A percentile compares a stretch with the other conserved stretches of the same genome.
phyloP scores from a whole-genome alignment of 768 basidiomycete genomes.

The Astraeus odoratus region DNA sequence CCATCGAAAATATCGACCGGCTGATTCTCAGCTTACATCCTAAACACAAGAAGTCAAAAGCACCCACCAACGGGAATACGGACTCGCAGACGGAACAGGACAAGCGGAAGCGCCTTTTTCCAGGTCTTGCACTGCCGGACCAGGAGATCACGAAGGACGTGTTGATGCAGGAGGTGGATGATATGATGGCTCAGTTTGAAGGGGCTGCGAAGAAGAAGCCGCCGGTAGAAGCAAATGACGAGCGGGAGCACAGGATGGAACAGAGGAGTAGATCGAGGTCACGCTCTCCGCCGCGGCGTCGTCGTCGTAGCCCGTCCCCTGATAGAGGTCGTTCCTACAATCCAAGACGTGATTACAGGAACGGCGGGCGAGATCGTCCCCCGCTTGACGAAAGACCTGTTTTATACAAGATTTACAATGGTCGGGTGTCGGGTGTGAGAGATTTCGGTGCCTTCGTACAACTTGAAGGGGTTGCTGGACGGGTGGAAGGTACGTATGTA shows the following conservation, averaged over 20 bases:
- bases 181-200: conserved; percentile 74
- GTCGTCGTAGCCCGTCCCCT: conserved; percentile 53
- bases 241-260: conserved; percentile 53
- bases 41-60: conserved; percentile 65
- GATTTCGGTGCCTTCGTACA: conserved; percentile 96
- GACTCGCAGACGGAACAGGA: conserved; percentile 23
- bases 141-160: conserved; percentile 66
- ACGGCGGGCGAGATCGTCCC: conserved; percentile 30
- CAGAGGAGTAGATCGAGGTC: conserved; percentile 43
- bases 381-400: conserved; percentile 74
- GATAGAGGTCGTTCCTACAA: conserved; percentile 46
- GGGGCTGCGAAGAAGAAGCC: conserved; percentile 58
- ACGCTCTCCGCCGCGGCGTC: conserved; percentile 39
- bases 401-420: conserved; percentile 91
- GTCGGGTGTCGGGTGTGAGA: conserved; percentile 76
- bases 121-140: conserved; percentile 81
- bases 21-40: conserved; percentile 93
- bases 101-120: conserved; percentile 80
- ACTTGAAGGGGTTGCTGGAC: conserved; percentile 78
- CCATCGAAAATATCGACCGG: conserved; percentile 90
- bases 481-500: conserved; percentile 74
- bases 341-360: conserved; percentile 34
- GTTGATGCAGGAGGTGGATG: conserved; percentile 83
- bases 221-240: conserved; percentile 34
- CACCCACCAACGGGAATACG: conserved; percentile 31